Evolutionary conservation across 768 basidiomycete species (phyloP), one percentile per base, ranked within the genome.

Genomic region (Albatrellus ellisii): DNA sequence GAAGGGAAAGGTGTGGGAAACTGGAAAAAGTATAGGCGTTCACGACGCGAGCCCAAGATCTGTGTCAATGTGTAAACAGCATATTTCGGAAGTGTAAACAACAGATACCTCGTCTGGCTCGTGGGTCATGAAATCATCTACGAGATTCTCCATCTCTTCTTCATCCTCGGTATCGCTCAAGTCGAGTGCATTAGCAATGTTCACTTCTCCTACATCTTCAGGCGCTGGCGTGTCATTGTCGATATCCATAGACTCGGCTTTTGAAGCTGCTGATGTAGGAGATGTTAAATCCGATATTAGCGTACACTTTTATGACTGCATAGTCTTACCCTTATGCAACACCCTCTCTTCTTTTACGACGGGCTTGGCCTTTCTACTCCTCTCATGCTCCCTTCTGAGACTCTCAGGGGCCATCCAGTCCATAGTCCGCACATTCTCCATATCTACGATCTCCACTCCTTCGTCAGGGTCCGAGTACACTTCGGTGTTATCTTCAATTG

Each of bases 371-470:
- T 65, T 64, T 33, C 58, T 59, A 43, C 56, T 52, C 34, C 62
- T 59, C 26, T 53, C 52, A 14, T 57, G 66, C 41, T 77, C 73
- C 49, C 64, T 77, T 42, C 62, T 65, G 42, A 88, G 54, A 46
- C 69, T 77, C 54, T 88, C 84, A 1, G 87, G 87, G 6, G 87
- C 87, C 79, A 86, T 86, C 76, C 79, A 87, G 57, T 90, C 87
- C 75, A 90, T 74, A 46, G 76, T 65, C 39, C 70, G 62, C 24
- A 90, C 75, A 44, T 79, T 69, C 24, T 79, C 76, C 73, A 90
- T 81, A 53, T 90, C 87, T 29, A 90, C 65, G 40, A 89, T 86
- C 61, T 88, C 83, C 20, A 88, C 80, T 9, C 83, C 86, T 42
- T 87, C 83, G 52, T 89, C 87, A 10, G 84, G 82, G 46, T 90